A percentile compares a stretch with the other conserved stretches of the same genome.
Conservation (phyloP, 345 rosid species). For the Camelina laxa region DNA sequence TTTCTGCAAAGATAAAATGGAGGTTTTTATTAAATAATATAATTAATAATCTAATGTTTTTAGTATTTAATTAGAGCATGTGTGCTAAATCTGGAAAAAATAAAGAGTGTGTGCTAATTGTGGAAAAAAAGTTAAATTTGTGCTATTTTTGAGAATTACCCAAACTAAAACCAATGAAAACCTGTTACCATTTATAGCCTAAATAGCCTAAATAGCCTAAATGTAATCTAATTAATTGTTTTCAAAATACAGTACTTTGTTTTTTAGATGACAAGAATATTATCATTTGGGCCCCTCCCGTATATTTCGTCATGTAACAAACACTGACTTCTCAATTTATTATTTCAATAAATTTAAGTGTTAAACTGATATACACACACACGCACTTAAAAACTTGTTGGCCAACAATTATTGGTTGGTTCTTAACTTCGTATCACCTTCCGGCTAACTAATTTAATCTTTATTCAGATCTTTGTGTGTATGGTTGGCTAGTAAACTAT, state of each 20-base stretch:
- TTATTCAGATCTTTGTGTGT: neutral
- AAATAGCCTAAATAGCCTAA: too few relatives aligned
- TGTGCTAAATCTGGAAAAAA: too few relatives aligned
- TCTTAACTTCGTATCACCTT: neutral
- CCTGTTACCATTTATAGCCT: too few relatives aligned
- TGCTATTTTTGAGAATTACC: too few relatives aligned
- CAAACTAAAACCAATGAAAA: too few relatives aligned
- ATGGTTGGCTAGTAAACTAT: neutral
- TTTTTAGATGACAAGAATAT: neutral
- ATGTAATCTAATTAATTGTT: neutral
- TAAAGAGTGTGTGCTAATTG: too few relatives aligned
- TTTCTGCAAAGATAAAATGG: too few relatives aligned
- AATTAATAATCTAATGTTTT: too few relatives aligned
- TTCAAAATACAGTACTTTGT: neutral
- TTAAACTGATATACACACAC: neutral
- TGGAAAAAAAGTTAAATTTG: too few relatives aligned
- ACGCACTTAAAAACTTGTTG: neutral
- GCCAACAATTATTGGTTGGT: conserved; percentile 2
- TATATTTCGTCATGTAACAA: conserved; percentile 7
- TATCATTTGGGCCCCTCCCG: neutral
- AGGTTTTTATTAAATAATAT: too few relatives aligned
- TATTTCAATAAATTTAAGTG: conserved; percentile 9
- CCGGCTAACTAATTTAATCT: neutral
- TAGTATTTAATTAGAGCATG: too few relatives aligned
- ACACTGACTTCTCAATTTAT: neutral